Evolutionary conservation across 176 grass and related monocot species (phyloP).

Genomic region (Oryza brachyantha): DNA sequence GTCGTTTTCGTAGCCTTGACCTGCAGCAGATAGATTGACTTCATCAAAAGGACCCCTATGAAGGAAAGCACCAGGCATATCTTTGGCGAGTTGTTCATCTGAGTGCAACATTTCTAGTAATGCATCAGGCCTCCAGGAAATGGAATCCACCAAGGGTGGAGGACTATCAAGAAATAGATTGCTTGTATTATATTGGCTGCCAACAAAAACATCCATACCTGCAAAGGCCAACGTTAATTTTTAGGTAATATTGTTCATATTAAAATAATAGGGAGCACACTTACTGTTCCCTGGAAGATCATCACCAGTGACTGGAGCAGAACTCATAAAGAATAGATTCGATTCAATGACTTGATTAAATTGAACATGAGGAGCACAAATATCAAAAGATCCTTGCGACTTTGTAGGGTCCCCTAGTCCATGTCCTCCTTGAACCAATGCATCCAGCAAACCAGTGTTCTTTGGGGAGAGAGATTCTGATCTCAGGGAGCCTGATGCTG

Average conservation of each 20-base stretch:
- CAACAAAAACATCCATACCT: constrained; percentile 10
- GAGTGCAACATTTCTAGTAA: neutral
- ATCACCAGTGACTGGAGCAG: constrained; percentile 6
- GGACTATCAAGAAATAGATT: neutral
- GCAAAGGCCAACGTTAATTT: constrained; percentile 15
- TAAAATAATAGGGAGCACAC: neutral
- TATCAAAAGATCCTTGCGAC: constrained; percentile 31
- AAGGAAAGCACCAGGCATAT: neutral
- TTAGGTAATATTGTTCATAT: neutral
- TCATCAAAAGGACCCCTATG: neutral
- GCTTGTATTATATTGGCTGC: neutral
- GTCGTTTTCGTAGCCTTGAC: neutral
- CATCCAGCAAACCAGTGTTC: constrained; percentile 30
- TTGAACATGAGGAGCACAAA: neutral
- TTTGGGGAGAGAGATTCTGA: constrained; percentile 6
- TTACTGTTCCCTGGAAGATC: constrained; percentile 26
- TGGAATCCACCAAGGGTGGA: neutral
- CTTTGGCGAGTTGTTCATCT: neutral
- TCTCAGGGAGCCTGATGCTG: neutral
- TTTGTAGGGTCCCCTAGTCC: neutral
- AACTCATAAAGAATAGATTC: neutral
- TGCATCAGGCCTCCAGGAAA: neutral
- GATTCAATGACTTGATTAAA: neutral
- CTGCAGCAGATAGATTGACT: neutral
- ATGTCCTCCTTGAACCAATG: constrained; percentile 28